A percentile compares a stretch with the other conserved stretches of the same genome.
These are phyloP conservation scores for Cicer judaicum DNA, from an alignment of 306 rosid genomes.

Conservation along the genomic window DNA sequence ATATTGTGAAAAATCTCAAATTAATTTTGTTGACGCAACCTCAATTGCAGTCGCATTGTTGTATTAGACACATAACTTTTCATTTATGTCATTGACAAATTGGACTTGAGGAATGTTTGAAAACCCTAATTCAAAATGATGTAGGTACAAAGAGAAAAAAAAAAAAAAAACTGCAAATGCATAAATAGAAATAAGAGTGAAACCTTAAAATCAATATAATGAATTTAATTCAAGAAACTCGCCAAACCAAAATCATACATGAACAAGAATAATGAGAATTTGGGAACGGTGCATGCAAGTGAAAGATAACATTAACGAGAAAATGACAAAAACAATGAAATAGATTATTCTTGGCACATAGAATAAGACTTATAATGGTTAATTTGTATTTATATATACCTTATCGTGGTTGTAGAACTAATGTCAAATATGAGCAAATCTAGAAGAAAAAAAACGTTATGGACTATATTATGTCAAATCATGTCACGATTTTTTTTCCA, in stretches of 20 bases:
- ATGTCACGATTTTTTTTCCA: background rate
- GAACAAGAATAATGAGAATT: background rate
- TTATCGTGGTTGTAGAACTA: background rate
- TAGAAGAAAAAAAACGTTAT: background rate
- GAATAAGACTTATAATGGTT: background rate
- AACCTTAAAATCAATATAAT: background rate
- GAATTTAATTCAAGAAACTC: constrained; percentile 5
- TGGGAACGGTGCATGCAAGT: background rate
- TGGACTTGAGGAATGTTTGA: background rate
- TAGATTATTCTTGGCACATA: background rate
- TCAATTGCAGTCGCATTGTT: background rate
- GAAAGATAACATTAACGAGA: background rate
- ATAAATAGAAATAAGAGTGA: too few species aligned
- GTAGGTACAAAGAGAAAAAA: background rate
- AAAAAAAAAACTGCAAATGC: background rate
- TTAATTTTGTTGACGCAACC: background rate
- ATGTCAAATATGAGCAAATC: background rate
- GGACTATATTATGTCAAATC: background rate
- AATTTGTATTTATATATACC: background rate
- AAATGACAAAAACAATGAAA: background rate
- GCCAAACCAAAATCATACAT: background rate
- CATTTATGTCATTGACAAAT: background rate
- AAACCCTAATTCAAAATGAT: constrained; percentile 5
- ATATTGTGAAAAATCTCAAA: background rate
- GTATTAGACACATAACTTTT: background rate